Conservation (phyloP, 1,284 basidiomycete species). For the Apiotrichum domesticum region DNA sequence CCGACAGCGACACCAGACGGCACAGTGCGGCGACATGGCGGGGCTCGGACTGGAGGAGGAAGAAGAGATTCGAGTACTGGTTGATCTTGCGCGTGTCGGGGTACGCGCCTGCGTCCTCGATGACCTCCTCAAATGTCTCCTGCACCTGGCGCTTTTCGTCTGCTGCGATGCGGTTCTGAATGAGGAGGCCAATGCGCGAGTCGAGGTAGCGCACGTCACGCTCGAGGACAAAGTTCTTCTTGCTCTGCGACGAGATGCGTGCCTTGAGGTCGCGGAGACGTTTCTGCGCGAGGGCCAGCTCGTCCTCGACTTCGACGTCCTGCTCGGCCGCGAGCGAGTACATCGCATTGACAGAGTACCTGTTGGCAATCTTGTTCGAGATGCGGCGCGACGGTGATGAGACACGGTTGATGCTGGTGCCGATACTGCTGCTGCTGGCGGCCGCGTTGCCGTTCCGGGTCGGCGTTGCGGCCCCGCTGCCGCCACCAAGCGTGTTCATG, state of each 20-base stretch:
- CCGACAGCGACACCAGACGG: constrained; percentile 88
- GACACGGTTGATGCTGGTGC: background rate
- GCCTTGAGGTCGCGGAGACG: constrained; percentile 89
- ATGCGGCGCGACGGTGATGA: constrained; percentile 23
- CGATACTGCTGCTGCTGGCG: background rate
- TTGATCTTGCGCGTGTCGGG: constrained; percentile 84
- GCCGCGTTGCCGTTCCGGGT: too few relatives aligned
- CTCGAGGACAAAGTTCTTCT: constrained; percentile 99
- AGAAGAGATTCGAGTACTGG: constrained; percentile 98
- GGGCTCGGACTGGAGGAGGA: constrained; percentile 94
- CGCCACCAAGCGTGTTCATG: background rate
- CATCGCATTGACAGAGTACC: constrained; percentile 90
- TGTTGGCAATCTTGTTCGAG: constrained; percentile 82
- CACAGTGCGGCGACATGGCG: constrained; percentile 93
- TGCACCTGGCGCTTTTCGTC: constrained; percentile 96
- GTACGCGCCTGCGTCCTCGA: constrained; percentile 66
- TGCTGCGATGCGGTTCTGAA: constrained; percentile 95
- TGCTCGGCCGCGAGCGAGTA: constrained; percentile 98
- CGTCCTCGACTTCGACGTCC: constrained; percentile 97
- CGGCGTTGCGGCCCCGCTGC: background rate
- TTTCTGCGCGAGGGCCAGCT: constrained; percentile 94
- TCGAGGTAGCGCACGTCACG: constrained; percentile 97
- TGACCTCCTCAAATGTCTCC: constrained; percentile 88
- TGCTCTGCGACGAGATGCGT: constrained; percentile 96
- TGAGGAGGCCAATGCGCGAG: constrained; percentile 91